Conservation (phyloP, 768 basidiomycete species). For the Boletus rex-veris region DNA sequence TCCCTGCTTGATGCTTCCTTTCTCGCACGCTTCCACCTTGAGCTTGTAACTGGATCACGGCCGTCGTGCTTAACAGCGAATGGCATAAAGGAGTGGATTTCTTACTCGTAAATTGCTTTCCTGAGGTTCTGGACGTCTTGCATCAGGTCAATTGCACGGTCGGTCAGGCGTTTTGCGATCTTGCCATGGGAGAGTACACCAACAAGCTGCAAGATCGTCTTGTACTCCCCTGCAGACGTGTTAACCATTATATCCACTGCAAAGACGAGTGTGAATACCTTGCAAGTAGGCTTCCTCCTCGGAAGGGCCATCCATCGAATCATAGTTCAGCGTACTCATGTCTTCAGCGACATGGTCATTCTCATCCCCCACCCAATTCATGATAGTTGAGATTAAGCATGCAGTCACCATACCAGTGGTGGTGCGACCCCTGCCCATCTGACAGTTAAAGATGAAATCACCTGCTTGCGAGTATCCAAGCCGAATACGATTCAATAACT, state of each 20-base stretch:
- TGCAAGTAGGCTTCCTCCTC: conserved; percentile 89
- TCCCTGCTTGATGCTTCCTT: conserved; percentile 70
- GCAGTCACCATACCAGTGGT: conserved; percentile 96
- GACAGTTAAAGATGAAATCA: conserved; percentile 93
- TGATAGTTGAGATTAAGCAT: conserved; percentile 75
- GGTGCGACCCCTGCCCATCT: conserved; percentile 89
- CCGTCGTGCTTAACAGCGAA: conserved; percentile 3
- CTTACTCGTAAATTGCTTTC: conserved; percentile 92
- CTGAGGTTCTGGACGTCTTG: conserved; percentile 96
- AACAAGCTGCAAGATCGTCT: conserved; percentile 91
- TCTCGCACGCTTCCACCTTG: conserved; percentile 79
- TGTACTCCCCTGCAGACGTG: conserved; percentile 80
- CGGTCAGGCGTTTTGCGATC: conserved; percentile 84
- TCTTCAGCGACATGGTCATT: conserved; percentile 37
- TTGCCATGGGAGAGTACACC: conserved; percentile 91
- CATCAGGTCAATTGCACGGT: conserved; percentile 87
- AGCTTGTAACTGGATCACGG: conserved; percentile 71
- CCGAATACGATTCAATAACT: conserved; percentile 73
- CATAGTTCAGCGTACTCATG: conserved; percentile 45
- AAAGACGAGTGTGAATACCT: conserved; percentile 42
- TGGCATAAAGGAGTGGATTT: conserved; percentile 3
- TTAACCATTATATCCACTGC: background rate
- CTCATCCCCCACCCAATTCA: conserved; percentile 53
- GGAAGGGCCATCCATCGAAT: conserved; percentile 75
- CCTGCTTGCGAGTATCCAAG: conserved; percentile 54